Percentiles rank a stretch among this genome's conserved stretches.
phyloP scores from a whole-genome alignment of 805 yeast species.

The Myxozyma mucilagina region DNA sequence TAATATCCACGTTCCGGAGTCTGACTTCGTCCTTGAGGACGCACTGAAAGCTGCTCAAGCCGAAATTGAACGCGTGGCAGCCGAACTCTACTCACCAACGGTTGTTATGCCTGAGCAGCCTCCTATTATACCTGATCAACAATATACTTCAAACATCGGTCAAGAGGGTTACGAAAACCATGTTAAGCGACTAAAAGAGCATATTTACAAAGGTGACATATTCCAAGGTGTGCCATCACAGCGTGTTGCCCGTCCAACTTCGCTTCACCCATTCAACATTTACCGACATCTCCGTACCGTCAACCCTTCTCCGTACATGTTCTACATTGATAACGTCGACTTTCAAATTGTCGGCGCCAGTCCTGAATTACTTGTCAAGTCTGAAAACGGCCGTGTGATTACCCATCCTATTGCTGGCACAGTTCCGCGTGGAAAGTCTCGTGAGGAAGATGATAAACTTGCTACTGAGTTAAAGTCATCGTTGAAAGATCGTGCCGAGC shows the following conservation, averaged over 20 bases:
- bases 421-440: constrained; percentile 81
- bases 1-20: constrained; percentile 57
- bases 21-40: constrained; percentile 42
- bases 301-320: constrained; percentile 96
- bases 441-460: constrained; percentile 84
- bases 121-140: constrained; percentile 64
- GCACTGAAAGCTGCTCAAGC: constrained; percentile 62
- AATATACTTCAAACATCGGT: constrained; percentile 85
- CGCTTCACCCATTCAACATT: constrained; percentile 93
- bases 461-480: constrained; percentile 74
- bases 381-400: constrained; percentile 74
- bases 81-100: constrained; percentile 41
- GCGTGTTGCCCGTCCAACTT: constrained; percentile 92
- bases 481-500: constrained; percentile 94
- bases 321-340: constrained; percentile 86
- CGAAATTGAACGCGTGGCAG: constrained; percentile 53
- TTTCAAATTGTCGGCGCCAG: constrained; percentile 97
- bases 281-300: constrained; percentile 93
- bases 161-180: constrained; percentile 88
- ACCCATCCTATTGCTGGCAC: constrained; percentile 99
- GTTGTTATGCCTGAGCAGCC: constrained; percentile 72
- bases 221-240: constrained; percentile 99
- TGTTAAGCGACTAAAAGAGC: constrained; percentile 71
- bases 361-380: constrained; percentile 87
- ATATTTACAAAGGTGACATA: constrained; percentile 87